Evolutionary conservation across 2,329 filamentous ascomycete species (phyloP), one percentile per base, ranked within the genome.

Genomic region (Microcyclospora pomicola): DNA sequence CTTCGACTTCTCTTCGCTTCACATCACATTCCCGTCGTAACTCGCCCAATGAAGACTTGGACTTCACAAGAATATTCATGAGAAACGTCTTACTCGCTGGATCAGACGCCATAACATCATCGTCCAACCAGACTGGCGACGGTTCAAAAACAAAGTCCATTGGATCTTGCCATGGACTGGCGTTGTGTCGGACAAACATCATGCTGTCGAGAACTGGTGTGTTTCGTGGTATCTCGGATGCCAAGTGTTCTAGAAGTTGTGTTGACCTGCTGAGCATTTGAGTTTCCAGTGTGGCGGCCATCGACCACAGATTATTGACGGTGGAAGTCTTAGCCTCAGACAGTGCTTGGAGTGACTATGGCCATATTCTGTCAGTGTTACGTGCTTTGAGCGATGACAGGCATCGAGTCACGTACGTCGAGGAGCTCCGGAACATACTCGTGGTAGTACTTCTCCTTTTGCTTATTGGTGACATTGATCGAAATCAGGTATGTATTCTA

Each of bases 141-240:
- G 91, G 82, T 59, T 98, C 91, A 51, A 98, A 98, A 9, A 66
- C 67, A 60, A 91, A 82, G 61, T 95, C 81, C 1, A 73, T 53
- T 1, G 91, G 91, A 54, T 96, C 88, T 53, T 85, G 77, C 71
- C 83, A 93, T 15, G 75, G 73, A 11, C 24, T 24, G 49, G 82
- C 77, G 54, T 98, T 98, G 65, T 98, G 91, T 44, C 82, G 79
- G 40, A 93, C 78, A 60, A 95, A 98, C 91, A 98, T 98, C 71
- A 94, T 84, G 14, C 86, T 93, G 61, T 98, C 92, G 31, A 98
- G 72, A 33, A 81, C 72, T 9, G 91, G 91, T 44, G 82, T 73
- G 56, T 98, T 98, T 41, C 88, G 75, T 10, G 80, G 74, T 35
- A 98, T 91, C 55, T 96, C 88, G 40, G 75, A 71, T 5, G 77